A percentile compares a stretch with the other conserved stretches of the same genome.
Evolutionary conservation across 192 early-diverging fungal genomes (phyloP).

Genomic region (Lunasporangiospora selenospora): DNA sequence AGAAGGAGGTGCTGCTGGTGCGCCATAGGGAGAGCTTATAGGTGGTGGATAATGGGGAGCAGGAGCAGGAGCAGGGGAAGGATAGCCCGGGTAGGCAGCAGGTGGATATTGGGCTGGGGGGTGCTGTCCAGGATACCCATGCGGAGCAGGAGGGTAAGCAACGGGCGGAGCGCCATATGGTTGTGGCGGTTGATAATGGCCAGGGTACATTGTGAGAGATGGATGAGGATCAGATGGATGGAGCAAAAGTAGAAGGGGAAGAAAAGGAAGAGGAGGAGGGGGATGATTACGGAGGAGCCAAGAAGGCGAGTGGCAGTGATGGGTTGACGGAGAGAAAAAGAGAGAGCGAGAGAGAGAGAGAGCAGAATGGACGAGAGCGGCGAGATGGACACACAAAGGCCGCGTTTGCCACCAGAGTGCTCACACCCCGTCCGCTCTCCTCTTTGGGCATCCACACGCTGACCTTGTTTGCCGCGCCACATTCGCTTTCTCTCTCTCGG

Average conservation of each 20-base stretch:
- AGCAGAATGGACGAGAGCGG: not conserved
- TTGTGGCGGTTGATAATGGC: slow-evolving; percentile 14
- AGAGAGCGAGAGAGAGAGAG: not conserved
- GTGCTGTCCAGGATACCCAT: not conserved
- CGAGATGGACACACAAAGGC: not conserved
- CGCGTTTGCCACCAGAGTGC: too few species aligned
- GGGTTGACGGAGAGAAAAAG: not conserved
- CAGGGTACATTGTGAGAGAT: slow-evolving; percentile 25
- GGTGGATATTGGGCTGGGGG: slow-evolving; percentile 1
- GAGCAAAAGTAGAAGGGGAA: not conserved
- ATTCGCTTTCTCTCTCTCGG: too few species aligned
- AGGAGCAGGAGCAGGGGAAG: slow-evolving; percentile 13
- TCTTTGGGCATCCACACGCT: too few species aligned
- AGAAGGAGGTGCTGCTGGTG: slow-evolving; percentile 4
- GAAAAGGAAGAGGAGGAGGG: not conserved
- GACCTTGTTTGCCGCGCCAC: too few species aligned
- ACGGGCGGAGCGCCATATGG: slow-evolving; percentile 6
- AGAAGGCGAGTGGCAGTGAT: not conserved
- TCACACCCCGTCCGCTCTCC: too few species aligned
- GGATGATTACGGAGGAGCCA: not conserved
- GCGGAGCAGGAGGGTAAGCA: slow-evolving; percentile 7
- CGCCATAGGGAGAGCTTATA: slow-evolving; percentile 5
- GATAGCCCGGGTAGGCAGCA: slow-evolving; percentile 15
- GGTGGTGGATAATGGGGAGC: slow-evolving; percentile 14
- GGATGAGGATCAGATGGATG: not conserved